These are phyloP conservation scores for Lachnellula hyalina DNA, from an alignment of 2,329 filamentous ascomycete genomes.

Conservation along the genomic window DNA sequence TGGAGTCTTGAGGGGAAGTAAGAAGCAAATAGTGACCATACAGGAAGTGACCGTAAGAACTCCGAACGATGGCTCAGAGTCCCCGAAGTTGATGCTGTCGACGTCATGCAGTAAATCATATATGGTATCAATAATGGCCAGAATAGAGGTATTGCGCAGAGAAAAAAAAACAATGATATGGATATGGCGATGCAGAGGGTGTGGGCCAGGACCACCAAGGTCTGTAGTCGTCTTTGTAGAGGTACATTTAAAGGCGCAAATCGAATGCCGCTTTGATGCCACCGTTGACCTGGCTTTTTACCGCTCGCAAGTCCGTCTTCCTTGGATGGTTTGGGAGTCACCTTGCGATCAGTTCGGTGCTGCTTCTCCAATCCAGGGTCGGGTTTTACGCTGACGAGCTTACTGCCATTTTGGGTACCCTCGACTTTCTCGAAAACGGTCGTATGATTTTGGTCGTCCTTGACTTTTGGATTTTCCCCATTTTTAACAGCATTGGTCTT, in stretches of 20 bases:
- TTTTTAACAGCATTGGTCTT: conserved; percentile 1
- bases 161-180: conserved; percentile 80
- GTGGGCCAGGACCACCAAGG: conserved; percentile 70
- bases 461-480: conserved; percentile 2
- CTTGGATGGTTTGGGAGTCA: conserved; percentile 15
- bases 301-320: conserved; percentile 26
- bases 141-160: conserved; percentile 83
- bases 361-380: conserved; percentile 17
- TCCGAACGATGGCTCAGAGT: conserved; percentile 69
- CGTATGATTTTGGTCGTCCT: conserved; percentile 8
- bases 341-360: conserved; percentile 8
- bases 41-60: conserved; percentile 62
- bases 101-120: conserved; percentile 76
- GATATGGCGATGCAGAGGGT: conserved; percentile 64
- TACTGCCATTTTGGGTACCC: conserved; percentile 19
- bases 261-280: conserved; percentile 52
- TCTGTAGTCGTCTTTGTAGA: conserved; percentile 66
- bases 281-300: conserved; percentile 30
- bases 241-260: conserved; percentile 79
- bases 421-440: conserved; percentile 23
- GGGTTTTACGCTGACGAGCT: conserved; percentile 25
- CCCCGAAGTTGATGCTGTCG: conserved; percentile 71
- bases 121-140: conserved; percentile 80
- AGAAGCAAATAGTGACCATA: conserved; percentile 86
- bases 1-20: conserved; percentile 91